Base-by-base conservation (phyloP, 164 flowering plant species). In the Macadamia tetraphylla region DNA sequence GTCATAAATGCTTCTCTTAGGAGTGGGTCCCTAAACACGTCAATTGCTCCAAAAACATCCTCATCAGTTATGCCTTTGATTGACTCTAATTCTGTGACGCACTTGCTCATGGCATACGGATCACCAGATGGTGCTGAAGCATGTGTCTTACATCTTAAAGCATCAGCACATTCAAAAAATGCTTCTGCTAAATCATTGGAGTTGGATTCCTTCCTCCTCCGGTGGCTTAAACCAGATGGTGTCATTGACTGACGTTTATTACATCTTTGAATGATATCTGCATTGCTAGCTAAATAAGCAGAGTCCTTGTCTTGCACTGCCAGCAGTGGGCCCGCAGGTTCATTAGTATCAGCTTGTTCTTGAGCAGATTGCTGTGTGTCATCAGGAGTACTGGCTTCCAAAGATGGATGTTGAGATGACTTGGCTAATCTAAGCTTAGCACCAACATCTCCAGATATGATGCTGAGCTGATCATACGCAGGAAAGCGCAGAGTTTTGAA, bases 21-120 rank as follows among this genome's bases (percentile, higher is more conserved):
- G 31, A 57, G 60, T 6, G 60, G 60, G 29, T 57, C 60, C 60
- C 60, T 57, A 57, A 57, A 57, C 60, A 57, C 30, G 9, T 57
- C 31, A 6, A 57, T 57, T 57, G 60, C 60, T 18, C 60, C 60
- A 18, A 57, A 57, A 57, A 57, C 60, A 5, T 57, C 60, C 30
- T 57, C 29, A 23, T 57, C 60, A 57, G 60, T 57, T 18, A 57
- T 31, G 29, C 60, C 60, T 23, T 57, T 57, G 60, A 23, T 57
- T 10, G 60, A 23, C 30, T 57, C 60, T 7, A 57, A 29, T 57
- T 57, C 60, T 57, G 18, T 57, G 30, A 57, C 29, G 60, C 60
- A 57, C 10, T 18, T 57, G 60, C 60, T 23, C 11, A 57, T 57
- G 7, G 60, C 60, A 57, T 57, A 57, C 10, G 60, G 60, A 23